Evolutionary conservation across 306 rosid genomes (phyloP).

Genomic region (Citrullus mucosospermus): DNA sequence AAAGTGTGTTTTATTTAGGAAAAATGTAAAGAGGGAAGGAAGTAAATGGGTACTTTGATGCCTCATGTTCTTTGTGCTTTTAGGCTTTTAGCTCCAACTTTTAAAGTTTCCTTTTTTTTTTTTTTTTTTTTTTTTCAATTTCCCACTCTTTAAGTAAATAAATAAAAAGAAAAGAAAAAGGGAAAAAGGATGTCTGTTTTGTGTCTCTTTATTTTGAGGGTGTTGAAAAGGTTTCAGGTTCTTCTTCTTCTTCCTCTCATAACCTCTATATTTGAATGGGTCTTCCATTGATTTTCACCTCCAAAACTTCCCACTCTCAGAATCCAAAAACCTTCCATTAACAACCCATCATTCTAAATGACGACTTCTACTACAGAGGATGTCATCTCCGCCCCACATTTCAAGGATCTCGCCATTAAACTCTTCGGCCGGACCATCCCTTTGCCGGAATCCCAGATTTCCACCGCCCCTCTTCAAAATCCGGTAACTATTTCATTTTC

Average conservation of each 20-base stretch:
- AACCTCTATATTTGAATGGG: slow-evolving; percentile 5
- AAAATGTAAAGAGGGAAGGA: neutral
- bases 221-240: neutral
- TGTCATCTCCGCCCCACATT: neutral
- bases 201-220: slow-evolving; percentile 5
- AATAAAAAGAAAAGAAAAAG: too few relatives aligned
- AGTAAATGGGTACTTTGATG: slow-evolving; percentile 30
- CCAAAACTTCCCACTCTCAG: neutral
- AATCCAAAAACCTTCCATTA: neutral
- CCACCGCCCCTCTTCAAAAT: neutral
- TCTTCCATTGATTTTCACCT: slow-evolving; percentile 13
- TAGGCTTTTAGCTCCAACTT: slow-evolving; percentile 39
- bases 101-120: neutral
- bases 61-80: slow-evolving; percentile 66
- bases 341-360: neutral
- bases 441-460: slow-evolving; percentile 34
- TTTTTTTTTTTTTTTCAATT: neutral
- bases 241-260: neutral
- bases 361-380: neutral
- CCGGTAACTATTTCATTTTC: neutral
- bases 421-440: slow-evolving; percentile 62
- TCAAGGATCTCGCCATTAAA: slow-evolving; percentile 36
- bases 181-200: neutral
- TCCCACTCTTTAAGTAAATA: too few relatives aligned
- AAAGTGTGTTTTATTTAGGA: neutral